A percentile compares a stretch with the other conserved stretches of the same genome.
Evolutionary conservation across 768 basidiomycete genomes (phyloP).

Genomic region (Boletus fagicola): DNA sequence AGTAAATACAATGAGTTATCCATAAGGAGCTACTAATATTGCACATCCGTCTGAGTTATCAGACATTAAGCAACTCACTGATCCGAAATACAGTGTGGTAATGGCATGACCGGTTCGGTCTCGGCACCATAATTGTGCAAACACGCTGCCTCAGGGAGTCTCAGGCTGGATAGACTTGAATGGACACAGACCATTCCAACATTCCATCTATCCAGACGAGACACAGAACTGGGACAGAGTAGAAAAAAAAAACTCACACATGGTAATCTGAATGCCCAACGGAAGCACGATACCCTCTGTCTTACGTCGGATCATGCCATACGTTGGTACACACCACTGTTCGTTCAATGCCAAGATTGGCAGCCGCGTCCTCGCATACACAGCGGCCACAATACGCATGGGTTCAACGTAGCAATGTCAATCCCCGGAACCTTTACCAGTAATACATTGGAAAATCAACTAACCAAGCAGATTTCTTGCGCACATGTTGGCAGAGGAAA

Average conservation of each 20-base stretch:
- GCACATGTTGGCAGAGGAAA: slow-evolving; percentile 97
- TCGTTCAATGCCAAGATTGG: slow-evolving; percentile 90
- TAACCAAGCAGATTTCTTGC: slow-evolving; percentile 89
- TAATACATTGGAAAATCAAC: slow-evolving; percentile 26
- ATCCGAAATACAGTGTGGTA: too few relatives aligned
- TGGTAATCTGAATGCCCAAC: slow-evolving; percentile 84
- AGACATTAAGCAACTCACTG: too few relatives aligned
- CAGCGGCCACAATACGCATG: too few relatives aligned
- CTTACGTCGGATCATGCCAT: slow-evolving; percentile 95
- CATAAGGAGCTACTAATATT: too few relatives aligned
- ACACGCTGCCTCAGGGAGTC: too few relatives aligned
- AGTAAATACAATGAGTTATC: too few relatives aligned
- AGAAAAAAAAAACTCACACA: slow-evolving; percentile 38
- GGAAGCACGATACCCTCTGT: slow-evolving; percentile 97
- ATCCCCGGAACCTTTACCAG: background rate
- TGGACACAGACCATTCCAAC: too few relatives aligned
- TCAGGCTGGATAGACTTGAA: too few relatives aligned
- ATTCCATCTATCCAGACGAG: too few relatives aligned
- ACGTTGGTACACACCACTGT: slow-evolving; percentile 77
- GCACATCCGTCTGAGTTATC: too few relatives aligned
- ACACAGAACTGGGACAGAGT: background rate
- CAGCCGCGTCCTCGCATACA: slow-evolving; percentile 90
- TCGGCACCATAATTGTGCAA: too few relatives aligned
- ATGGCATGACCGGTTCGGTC: too few relatives aligned
- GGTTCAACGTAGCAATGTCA: background rate